Conservation (phyloP, 1,139 yeast genomes). For the Scheffersomyces insectosa region DNA sequence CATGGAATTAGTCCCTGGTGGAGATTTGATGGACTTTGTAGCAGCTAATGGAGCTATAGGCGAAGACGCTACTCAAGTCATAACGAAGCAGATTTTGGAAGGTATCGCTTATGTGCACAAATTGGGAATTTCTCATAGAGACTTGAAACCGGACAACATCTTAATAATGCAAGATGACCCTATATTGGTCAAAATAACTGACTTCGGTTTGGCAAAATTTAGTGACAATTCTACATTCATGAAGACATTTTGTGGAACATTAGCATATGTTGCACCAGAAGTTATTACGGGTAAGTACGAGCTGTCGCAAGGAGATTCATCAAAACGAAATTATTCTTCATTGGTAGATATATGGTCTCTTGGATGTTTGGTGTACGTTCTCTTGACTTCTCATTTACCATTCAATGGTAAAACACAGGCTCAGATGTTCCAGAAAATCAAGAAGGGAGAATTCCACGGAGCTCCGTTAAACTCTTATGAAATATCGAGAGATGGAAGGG, state of each 20-base stretch:
- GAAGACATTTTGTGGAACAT: slow-evolving; percentile 88
- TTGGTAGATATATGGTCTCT: slow-evolving; percentile 94
- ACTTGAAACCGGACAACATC: slow-evolving; percentile 89
- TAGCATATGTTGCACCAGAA: slow-evolving; percentile 94
- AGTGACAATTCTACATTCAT: slow-evolving; percentile 75
- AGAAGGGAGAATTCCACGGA: slow-evolving; percentile 76
- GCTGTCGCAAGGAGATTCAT: slow-evolving; percentile 22
- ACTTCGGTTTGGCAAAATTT: slow-evolving; percentile 86
- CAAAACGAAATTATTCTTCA: slow-evolving; percentile 62
- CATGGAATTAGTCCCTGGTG: slow-evolving; percentile 95
- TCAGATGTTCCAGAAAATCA: slow-evolving; percentile 73
- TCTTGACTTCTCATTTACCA: slow-evolving; percentile 88
- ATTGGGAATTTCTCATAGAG: slow-evolving; percentile 89
- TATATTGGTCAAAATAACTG: slow-evolving; percentile 84
- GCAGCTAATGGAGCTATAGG: slow-evolving; percentile 90
- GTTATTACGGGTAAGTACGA: slow-evolving; percentile 74
- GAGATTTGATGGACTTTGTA: slow-evolving; percentile 96
- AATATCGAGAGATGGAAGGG: slow-evolving; percentile 64
- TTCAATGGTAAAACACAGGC: slow-evolving; percentile 92
- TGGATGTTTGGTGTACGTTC: slow-evolving; percentile 85
- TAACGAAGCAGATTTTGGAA: slow-evolving; percentile 76
- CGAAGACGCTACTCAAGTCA: slow-evolving; percentile 85
- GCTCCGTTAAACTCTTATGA: slow-evolving; percentile 72
- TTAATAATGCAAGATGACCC: slow-evolving; percentile 90
- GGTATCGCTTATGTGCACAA: slow-evolving; percentile 88